phyloP scores from a whole-genome alignment of 1,284 basidiomycete species.

The Ustilago vetiveriae region DNA sequence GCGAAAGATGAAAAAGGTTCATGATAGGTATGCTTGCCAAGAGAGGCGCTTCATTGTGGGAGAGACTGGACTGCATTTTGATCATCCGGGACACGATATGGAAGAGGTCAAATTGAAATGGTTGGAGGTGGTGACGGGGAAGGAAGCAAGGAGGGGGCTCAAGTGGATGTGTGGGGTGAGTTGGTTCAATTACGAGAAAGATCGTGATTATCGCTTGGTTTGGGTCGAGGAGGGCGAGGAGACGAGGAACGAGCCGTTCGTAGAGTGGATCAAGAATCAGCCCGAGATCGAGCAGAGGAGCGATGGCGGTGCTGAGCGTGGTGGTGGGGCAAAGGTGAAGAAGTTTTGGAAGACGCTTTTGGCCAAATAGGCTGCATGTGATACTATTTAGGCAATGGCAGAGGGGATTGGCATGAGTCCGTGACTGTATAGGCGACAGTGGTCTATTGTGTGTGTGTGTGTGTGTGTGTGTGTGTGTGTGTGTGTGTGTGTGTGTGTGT shows the following conservation, averaged over 20 bases:
- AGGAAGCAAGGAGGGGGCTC: slow-evolving; percentile 7
- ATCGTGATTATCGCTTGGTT: slow-evolving; percentile 31
- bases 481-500: too few relatives aligned
- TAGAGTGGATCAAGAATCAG: slow-evolving; percentile 2
- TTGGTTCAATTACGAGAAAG: slow-evolving; percentile 49
- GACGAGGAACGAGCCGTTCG: slow-evolving; percentile 5
- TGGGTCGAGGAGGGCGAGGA: neutral
- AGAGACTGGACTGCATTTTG: slow-evolving; percentile 39
- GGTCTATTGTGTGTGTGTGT: too few relatives aligned
- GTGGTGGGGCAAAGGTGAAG: slow-evolving; percentile 15
- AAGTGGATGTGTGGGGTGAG: slow-evolving; percentile 11
- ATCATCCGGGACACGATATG: neutral
- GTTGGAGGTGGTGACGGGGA: slow-evolving; percentile 17
- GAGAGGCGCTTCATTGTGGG: slow-evolving; percentile 22
- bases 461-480: too few relatives aligned
- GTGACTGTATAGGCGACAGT: too few relatives aligned
- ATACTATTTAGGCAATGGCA: neutral
- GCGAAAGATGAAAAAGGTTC: slow-evolving; percentile 23
- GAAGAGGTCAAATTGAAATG: slow-evolving; percentile 19
- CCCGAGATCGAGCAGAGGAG: neutral
- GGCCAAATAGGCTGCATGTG: slow-evolving; percentile 4
- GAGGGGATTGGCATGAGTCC: too few relatives aligned
- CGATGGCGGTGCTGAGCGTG: too few relatives aligned
- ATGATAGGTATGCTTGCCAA: slow-evolving; percentile 16
- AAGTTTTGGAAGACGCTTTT: slow-evolving; percentile 30